Conservation (phyloP, 169 alveolate genomes). For the Cardiosporidium cionae region DNA sequence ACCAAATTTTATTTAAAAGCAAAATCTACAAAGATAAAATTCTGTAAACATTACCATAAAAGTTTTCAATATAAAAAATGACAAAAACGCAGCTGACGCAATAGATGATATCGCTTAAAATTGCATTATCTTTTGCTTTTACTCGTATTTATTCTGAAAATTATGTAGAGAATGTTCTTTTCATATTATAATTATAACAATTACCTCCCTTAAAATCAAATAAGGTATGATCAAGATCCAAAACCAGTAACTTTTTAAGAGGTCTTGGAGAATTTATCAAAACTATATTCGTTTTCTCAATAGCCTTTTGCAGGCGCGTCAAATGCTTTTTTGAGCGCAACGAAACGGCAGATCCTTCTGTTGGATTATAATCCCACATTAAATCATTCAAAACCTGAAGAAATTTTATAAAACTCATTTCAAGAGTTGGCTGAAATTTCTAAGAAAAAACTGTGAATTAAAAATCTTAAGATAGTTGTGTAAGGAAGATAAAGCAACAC, state of each 20-base stretch:
- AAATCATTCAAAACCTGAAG: too few species aligned
- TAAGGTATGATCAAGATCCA: constrained; percentile 10
- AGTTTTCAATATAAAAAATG: background rate
- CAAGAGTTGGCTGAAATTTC: too few species aligned
- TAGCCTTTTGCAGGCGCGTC: background rate
- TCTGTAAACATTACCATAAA: background rate
- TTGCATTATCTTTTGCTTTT: background rate
- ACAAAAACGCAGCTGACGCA: background rate
- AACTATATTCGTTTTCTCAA: background rate
- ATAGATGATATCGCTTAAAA: background rate
- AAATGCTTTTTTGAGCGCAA: background rate
- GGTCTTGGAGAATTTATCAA: background rate
- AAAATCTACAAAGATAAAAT: background rate
- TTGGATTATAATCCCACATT: too few species aligned
- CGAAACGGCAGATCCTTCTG: too few species aligned
- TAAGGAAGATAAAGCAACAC: too few species aligned
- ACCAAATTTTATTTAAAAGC: background rate
- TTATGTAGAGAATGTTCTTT: too few species aligned
- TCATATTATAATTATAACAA: too few species aligned
- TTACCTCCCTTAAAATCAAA: too few species aligned
- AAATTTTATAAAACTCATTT: too few species aligned
- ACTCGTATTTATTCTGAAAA: too few species aligned
- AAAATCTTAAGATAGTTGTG: too few species aligned
- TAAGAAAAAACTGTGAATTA: too few species aligned
- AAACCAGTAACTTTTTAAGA: constrained; percentile 6